Evolutionary conservation across 331 rosid species (phyloP).

Genomic region (Cydonia oblonga): DNA sequence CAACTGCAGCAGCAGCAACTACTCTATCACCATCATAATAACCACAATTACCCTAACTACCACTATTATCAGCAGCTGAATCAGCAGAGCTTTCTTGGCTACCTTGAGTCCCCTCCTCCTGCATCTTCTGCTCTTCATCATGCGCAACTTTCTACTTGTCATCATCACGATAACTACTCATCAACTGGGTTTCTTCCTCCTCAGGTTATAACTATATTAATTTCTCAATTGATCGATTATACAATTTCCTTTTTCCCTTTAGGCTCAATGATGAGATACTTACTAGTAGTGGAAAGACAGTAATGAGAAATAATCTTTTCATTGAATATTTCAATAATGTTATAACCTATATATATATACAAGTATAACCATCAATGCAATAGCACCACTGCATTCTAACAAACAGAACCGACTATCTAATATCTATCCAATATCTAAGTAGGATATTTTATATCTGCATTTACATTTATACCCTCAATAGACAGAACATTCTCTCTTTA

Average conservation of each 20-base stretch:
- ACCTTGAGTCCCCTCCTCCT: background rate
- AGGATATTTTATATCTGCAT: too few species aligned
- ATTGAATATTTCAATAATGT: too few species aligned
- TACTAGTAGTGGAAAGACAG: background rate
- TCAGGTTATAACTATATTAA: conserved; percentile 16
- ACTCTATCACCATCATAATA: conserved; percentile 12
- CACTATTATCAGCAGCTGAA: background rate
- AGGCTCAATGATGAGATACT: background rate
- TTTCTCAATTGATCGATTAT: too few species aligned
- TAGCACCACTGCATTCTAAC: too few species aligned
- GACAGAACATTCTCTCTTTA: background rate
- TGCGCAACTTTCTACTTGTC: conserved; percentile 5
- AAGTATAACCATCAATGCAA: too few species aligned
- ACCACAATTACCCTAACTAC: background rate
- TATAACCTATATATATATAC: too few species aligned
- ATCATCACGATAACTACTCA: background rate
- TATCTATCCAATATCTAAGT: too few species aligned
- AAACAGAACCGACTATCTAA: too few species aligned
- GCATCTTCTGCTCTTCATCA: conserved; percentile 9
- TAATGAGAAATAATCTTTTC: too few species aligned
- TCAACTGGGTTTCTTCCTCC: conserved; percentile 1
- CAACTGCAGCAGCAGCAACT: conserved; percentile 64
- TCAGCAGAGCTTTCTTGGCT: conserved; percentile 9
- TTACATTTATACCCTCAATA: too few species aligned
- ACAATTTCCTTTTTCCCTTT: too few species aligned